Evolutionary conservation across 257 asterid genomes (phyloP).

Genomic region (Leonotis leonurus): DNA sequence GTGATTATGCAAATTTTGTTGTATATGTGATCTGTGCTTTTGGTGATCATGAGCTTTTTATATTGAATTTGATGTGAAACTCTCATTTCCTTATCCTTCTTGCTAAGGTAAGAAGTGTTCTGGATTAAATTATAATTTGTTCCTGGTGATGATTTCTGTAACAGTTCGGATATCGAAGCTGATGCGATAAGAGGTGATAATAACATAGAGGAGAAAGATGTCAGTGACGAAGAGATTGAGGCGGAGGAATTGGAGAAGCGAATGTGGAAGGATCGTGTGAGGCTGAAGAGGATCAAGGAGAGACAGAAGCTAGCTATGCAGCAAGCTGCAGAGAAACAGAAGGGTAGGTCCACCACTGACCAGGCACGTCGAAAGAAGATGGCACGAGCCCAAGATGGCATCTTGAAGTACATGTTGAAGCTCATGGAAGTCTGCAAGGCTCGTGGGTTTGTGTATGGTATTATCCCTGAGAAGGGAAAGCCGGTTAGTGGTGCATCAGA

Average conservation of each 20-base stretch:
- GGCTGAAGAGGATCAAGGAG: slow-evolving; percentile 60
- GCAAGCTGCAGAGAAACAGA: slow-evolving; percentile 38
- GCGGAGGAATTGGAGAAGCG: slow-evolving; percentile 50
- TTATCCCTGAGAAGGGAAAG: slow-evolving; percentile 54
- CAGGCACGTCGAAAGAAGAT: slow-evolving; percentile 53
- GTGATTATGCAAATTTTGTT: too few species aligned
- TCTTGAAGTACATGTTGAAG: slow-evolving; percentile 47
- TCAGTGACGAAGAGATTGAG: slow-evolving; percentile 67
- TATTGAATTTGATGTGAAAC: too few species aligned
- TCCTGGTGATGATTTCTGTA: too few species aligned
- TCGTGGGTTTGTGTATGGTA: too few species aligned
- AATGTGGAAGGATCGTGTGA: too few species aligned
- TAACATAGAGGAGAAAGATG: slow-evolving; percentile 50
- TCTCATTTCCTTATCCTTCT: too few species aligned
- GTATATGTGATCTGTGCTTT: too few species aligned
- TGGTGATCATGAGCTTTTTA: too few species aligned
- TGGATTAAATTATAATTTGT: too few species aligned
- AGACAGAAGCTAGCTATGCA: slow-evolving; percentile 30
- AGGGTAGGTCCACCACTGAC: slow-evolving; percentile 34
- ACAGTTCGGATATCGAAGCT: slow-evolving; percentile 59
- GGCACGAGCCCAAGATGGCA: slow-evolving; percentile 54
- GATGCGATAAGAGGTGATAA: slow-evolving; percentile 44
- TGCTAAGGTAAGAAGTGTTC: too few species aligned
- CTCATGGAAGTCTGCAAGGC: slow-evolving; percentile 55
- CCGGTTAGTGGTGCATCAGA: slow-evolving; percentile 51